Base-by-base conservation (phyloP, 2,329 filamentous ascomycete species). In the Alternaria ventricosa region DNA sequence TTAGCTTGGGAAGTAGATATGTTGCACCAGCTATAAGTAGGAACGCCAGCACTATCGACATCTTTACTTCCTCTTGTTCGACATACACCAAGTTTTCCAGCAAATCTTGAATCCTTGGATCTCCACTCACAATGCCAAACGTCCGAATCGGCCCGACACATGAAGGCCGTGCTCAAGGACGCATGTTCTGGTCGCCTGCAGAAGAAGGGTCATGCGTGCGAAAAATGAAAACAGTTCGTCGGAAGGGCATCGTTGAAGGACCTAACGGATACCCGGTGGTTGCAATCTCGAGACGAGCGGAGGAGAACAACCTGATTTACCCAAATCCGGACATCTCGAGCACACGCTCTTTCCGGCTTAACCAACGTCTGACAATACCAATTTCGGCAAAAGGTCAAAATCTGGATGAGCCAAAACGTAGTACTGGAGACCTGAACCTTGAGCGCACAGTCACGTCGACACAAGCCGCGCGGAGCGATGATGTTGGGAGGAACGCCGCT, bases 221-320 rank as follows among this genome's bases (percentile, higher is more conserved):
- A 49, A 73, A 73, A 23, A 74, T 78, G 5, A 64, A 64, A 55
- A 63, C 75, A 56, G 73, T 71, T 5, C 69, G 75, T 65, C 74
- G 78, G 15, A 78, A 77, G 55, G 75, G 75, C 23, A 61, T 70
- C 4, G 63, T 75, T 4, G 78, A 79, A 55, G 74, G 73, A 4
- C 75, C 78, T 47, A 78, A 77, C 61, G 71, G 76, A 13, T 74
- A 79, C 62, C 77, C 76, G 3, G 64, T 79, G 9, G 74, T 79
- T 12, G 62, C 79, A 3, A 63, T 78, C 15, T 80, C 76, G 7
- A 69, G 74, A 36, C 76, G 77, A 57, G 64, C 57, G 10, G 70
- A 75, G 3, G 71, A 75, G 3, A 61, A 60, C 8, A 63, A 70
- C 25, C 36, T 64, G 28, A 36, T 68, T 7, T 79, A 78, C 28